These are phyloP conservation scores for Agarophyton chilense DNA, from an alignment of 23 red algal genomes.

Conservation along the genomic window DNA sequence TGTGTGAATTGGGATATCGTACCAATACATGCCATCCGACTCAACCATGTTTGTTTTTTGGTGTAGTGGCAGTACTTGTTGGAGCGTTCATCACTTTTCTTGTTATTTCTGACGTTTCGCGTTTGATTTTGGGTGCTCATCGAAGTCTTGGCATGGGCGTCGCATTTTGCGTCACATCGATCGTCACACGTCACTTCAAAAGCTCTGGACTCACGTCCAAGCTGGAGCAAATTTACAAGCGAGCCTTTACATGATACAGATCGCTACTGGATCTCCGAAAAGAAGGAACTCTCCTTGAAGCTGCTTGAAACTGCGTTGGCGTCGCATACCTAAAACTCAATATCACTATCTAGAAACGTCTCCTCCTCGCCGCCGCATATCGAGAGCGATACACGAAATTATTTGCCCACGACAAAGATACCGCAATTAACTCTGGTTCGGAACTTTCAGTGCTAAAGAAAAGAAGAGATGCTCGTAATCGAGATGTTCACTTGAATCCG, in stretches of 20 bases:
- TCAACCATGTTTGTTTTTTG: too few relatives aligned
- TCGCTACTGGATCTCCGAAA: conserved; percentile 48
- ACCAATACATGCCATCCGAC: too few relatives aligned
- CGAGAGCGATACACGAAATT: conserved; percentile 41
- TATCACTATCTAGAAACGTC: conserved; percentile 11
- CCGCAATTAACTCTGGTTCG: background rate
- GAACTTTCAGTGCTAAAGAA: background rate
- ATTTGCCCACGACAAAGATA: conserved; percentile 11
- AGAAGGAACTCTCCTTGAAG: conserved; percentile 39
- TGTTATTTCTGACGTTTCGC: too few relatives aligned
- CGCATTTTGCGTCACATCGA: too few relatives aligned
- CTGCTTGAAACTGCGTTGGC: conserved; percentile 32
- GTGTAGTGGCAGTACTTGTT: too few relatives aligned
- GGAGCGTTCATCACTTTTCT: too few relatives aligned
- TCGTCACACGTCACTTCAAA: too few relatives aligned
- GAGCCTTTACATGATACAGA: conserved; percentile 48
- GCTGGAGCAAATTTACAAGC: background rate
- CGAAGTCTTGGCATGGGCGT: too few relatives aligned
- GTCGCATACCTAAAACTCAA: conserved; percentile 53
- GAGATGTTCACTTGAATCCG: conserved; percentile 46
- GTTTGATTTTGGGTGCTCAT: too few relatives aligned
- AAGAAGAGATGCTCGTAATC: background rate
- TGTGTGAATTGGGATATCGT: too few relatives aligned
- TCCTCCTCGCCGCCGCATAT: conserved; percentile 64
- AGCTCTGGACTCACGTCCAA: conserved; percentile 2